Base-by-base conservation (phyloP, 805 yeast species). In the Candida parachauliodes region DNA sequence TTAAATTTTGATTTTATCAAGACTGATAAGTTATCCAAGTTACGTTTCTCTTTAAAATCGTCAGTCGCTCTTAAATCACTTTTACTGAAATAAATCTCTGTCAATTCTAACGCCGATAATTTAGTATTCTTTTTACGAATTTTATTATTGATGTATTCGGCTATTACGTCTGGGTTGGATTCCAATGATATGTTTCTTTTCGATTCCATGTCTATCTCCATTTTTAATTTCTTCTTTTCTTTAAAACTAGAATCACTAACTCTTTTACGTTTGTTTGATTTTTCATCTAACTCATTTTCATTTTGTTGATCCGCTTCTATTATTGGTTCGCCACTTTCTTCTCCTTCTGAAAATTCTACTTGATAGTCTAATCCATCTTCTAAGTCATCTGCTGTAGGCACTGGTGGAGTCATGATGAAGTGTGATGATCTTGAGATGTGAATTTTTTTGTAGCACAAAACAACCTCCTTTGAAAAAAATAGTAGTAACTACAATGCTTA, bases 351-450 rank as follows among this genome's bases (percentile, higher is more conserved):
- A 20, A 61, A 48, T 27, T 72, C 76, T 17, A 75, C 65, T 4
- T 68, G 72, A 52, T 83, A 84, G 3, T 71, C 83, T 34, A 87
- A 63, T 2, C 88, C 91, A 54, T 86, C 95, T 36, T 85, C 89
- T 41, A 87, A 65, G 43, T 83, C 95, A 57, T 88, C 95, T 11
- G 73, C 83, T 34, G 12, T 15, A 12, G 37, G 36, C 8, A 16
- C 37, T 34, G 8, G 6, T 3, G 28, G 4, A 11, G 24, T 6
- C 36, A 33, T 33, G 23, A 2, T 33, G 12, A 17, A 7, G 17
- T n/a, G 25, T 15, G 30, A 26, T 25, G 25, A 18, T 25, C 24
- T 17, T 34, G 21, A 12, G 12, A 6, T 6, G n/a, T 26, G 8
- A 23, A 12, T 34, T 34, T 34, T 26, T 12, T 14, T 22, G 22